Conservation (phyloP, 2,329 filamentous ascomycete species). For the Calonectria multiphialidica region DNA sequence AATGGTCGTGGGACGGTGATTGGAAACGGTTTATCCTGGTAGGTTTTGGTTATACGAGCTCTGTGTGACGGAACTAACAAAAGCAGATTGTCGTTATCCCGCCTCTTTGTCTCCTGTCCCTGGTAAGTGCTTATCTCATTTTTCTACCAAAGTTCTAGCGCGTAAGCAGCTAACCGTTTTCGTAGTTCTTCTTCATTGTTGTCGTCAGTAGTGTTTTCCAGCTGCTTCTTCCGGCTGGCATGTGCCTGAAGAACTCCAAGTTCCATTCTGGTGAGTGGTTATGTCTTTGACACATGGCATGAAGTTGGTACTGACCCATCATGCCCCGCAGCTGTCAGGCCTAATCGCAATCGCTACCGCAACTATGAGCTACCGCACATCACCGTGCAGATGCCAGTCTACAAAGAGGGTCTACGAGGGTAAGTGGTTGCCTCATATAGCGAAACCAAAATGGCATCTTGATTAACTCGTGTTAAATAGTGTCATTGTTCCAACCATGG, state of each 20-base stretch:
- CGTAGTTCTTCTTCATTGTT: slow-evolving; percentile 43
- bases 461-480: slow-evolving; percentile 16
- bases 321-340: slow-evolving; percentile 34
- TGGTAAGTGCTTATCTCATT: slow-evolving; percentile 25
- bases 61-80: background rate
- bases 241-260: slow-evolving; percentile 42
- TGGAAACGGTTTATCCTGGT: slow-evolving; percentile 34
- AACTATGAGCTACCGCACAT: slow-evolving; percentile 57
- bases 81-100: slow-evolving; percentile 31
- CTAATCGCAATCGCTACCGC: slow-evolving; percentile 39
- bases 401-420: slow-evolving; percentile 51
- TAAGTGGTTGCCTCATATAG: background rate
- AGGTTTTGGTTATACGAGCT: background rate
- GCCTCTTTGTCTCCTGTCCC: slow-evolving; percentile 28
- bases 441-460: too few species aligned
- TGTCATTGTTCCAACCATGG: slow-evolving; percentile 67
- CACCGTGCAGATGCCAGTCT: slow-evolving; percentile 60
- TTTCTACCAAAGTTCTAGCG: too few species aligned
- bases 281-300: background rate
- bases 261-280: slow-evolving; percentile 38
- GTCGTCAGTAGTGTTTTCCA: slow-evolving; percentile 42
- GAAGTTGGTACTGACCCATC: background rate
- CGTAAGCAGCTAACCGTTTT: background rate
- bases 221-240: slow-evolving; percentile 37
- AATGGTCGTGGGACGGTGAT: slow-evolving; percentile 40